phyloP scores from a whole-genome alignment of 805 yeast genomes.

The Nakazawaea wyomingensis region DNA sequence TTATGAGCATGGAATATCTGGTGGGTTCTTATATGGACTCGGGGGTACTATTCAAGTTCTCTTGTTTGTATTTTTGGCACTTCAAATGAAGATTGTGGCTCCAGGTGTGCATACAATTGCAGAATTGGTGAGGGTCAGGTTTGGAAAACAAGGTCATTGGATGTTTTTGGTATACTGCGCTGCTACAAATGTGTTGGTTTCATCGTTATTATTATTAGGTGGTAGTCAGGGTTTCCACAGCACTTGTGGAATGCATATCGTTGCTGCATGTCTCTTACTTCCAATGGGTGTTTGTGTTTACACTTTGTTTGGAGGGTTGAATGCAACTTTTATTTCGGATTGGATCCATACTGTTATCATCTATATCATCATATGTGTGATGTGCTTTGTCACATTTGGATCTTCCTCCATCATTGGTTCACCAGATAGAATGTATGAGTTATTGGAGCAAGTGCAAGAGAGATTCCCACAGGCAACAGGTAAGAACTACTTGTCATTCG shows the following conservation, averaged over 20 bases:
- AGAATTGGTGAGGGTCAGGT: conserved; percentile 34
- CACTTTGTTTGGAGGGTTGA: conserved; percentile 46
- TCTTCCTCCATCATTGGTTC: conserved; percentile 27
- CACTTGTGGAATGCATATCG: conserved; percentile 38
- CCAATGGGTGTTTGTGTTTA: conserved; percentile 44
- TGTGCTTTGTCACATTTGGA: conserved; percentile 23
- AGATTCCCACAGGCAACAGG: conserved; percentile 16
- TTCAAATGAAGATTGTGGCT: conserved; percentile 34
- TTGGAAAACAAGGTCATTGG: conserved; percentile 32
- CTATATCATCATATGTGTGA: conserved; percentile 28
- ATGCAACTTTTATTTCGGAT: conserved; percentile 47
- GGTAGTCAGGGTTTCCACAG: conserved; percentile 38
- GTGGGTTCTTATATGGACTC: conserved; percentile 31
- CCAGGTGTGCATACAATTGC: conserved; percentile 39
- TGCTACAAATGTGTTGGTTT: conserved; percentile 31
- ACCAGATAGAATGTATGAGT: conserved; percentile 28
- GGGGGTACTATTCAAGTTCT: conserved; percentile 35
- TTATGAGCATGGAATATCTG: conserved; percentile 38
- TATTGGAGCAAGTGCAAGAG: conserved; percentile 19
- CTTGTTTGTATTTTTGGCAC: conserved; percentile 30
- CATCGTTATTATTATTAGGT: conserved; percentile 33
- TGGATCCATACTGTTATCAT: conserved; percentile 46
- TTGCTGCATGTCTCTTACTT: conserved; percentile 39
- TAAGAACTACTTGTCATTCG: conserved; percentile 27
- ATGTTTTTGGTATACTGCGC: conserved; percentile 30